These are phyloP conservation scores for Plenodomus biglobosus DNA, from an alignment of 2,329 filamentous ascomycete genomes.

Conservation along the genomic window DNA sequence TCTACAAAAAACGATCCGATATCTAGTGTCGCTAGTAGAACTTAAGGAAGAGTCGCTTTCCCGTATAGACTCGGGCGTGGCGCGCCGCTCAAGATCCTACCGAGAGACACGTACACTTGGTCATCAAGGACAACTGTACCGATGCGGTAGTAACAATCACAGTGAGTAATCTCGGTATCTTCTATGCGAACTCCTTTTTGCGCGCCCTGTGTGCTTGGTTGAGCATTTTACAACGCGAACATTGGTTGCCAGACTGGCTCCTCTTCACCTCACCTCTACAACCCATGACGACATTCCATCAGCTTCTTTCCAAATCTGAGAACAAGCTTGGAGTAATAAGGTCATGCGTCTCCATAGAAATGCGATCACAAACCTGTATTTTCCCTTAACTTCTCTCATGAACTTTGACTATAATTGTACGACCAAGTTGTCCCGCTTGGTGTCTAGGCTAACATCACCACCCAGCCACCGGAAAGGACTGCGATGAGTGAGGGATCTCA, in stretches of 20 bases:
- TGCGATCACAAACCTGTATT: no score
- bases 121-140: constrained; percentile 5
- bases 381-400: no score
- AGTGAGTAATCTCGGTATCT: constrained; percentile 7
- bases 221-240: not conserved
- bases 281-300: no score
- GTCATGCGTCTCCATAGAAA: no score
- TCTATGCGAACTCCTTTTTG: not conserved
- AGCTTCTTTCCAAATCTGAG: not conserved
- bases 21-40: not conserved
- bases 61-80: not conserved
- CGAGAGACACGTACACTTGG: not conserved
- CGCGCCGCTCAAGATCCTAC: not conserved
- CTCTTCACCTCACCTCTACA: no score
- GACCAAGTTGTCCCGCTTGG: not conserved
- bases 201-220: not conserved
- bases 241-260: not conserved
- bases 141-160: constrained; percentile 15
- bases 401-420: not conserved
- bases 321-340: no score
- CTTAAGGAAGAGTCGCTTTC: not conserved
- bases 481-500: constrained; percentile 20
- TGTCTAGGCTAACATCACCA: constrained; percentile 2
- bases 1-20: not conserved
- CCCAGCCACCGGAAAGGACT: constrained; percentile 13